These are phyloP conservation scores for Kodamaea plutei DNA, from an alignment of 1,139 yeast genomes.

Conservation along the genomic window DNA sequence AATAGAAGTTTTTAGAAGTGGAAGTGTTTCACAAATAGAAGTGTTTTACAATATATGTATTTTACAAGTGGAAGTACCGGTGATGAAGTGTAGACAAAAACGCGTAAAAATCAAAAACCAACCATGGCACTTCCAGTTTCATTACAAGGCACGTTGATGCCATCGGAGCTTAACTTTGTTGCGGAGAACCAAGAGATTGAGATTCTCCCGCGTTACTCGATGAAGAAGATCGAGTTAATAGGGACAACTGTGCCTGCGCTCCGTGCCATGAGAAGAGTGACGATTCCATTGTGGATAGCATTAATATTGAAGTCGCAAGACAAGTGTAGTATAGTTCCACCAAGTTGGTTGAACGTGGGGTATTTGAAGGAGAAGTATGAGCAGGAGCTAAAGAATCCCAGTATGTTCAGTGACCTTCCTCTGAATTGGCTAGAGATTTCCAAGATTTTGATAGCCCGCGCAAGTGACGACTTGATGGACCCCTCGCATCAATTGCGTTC, in stretches of 20 bases:
- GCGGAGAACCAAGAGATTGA: constrained; percentile 77
- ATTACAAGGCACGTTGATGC: constrained; percentile 57
- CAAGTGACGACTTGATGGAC: constrained; percentile 71
- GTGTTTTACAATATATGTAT: too few relatives aligned
- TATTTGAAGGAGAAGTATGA: constrained; percentile 58
- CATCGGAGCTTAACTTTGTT: constrained; percentile 75
- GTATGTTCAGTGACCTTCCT: constrained; percentile 69
- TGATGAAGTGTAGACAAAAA: too few relatives aligned
- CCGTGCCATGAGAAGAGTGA: constrained; percentile 64
- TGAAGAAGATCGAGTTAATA: constrained; percentile 59
- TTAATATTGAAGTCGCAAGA: constrained; percentile 76
- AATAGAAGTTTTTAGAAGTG: too few relatives aligned
- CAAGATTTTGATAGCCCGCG: constrained; percentile 60
- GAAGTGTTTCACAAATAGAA: too few relatives aligned
- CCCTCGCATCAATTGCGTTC: constrained; percentile 64
- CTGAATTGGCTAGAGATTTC: constrained; percentile 85
- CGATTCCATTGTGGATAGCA: constrained; percentile 88
- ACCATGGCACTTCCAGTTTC: constrained; percentile 63
- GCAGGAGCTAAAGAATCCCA: constrained; percentile 56
- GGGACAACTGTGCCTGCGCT: constrained; percentile 54
- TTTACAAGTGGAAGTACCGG: too few relatives aligned
- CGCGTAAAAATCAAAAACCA: not conserved
- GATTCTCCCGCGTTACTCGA: constrained; percentile 70
- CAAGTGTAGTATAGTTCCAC: constrained; percentile 82
- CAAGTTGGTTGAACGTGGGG: constrained; percentile 74